phyloP scores from a whole-genome alignment of 768 basidiomycete genomes.

The Russula sp. region DNA sequence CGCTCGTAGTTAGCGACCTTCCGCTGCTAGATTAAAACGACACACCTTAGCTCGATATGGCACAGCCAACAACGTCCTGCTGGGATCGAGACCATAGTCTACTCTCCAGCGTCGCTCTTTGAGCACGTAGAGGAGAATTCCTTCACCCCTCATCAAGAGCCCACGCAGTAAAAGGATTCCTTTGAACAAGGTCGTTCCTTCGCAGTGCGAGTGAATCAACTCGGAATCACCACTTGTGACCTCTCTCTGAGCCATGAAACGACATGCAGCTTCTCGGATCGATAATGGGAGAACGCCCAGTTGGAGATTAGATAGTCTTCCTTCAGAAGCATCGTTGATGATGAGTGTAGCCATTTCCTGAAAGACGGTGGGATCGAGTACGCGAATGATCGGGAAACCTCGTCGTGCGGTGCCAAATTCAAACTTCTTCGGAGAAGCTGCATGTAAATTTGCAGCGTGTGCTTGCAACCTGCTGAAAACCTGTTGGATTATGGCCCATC shows the following conservation, averaged over 20 bases:
- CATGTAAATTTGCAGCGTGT: conserved; percentile 8
- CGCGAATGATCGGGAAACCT: conserved; percentile 10
- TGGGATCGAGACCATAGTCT: conserved; percentile 47
- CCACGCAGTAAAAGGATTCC: conserved; percentile 46
- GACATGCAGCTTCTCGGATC: conserved; percentile 6
- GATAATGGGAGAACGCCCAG: conserved; percentile 4
- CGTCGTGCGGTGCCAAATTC: not conserved
- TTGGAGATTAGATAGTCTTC: not conserved
- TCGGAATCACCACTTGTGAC: not conserved
- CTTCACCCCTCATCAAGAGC: conserved; percentile 38
- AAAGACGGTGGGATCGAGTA: conserved; percentile 1
- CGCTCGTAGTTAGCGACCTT: not conserved
- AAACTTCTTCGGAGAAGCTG: not conserved
- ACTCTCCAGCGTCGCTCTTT: conserved; percentile 49
- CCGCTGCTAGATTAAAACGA: not conserved
- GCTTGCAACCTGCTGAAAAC: conserved; percentile 37
- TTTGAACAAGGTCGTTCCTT: conserved; percentile 35
- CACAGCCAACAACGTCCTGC: conserved; percentile 48
- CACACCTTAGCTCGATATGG: conserved; percentile 47
- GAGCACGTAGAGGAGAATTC: conserved; percentile 42
- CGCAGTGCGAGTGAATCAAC: not conserved
- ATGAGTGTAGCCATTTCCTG: conserved; percentile 2
- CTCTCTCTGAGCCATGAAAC: not conserved
- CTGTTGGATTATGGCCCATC: conserved; percentile 45
- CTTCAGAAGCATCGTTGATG: conserved; percentile 1